Evolutionary conservation across 2,329 filamentous ascomycete species (phyloP).

Genomic region (Acephala macrosclerotiorum): DNA sequence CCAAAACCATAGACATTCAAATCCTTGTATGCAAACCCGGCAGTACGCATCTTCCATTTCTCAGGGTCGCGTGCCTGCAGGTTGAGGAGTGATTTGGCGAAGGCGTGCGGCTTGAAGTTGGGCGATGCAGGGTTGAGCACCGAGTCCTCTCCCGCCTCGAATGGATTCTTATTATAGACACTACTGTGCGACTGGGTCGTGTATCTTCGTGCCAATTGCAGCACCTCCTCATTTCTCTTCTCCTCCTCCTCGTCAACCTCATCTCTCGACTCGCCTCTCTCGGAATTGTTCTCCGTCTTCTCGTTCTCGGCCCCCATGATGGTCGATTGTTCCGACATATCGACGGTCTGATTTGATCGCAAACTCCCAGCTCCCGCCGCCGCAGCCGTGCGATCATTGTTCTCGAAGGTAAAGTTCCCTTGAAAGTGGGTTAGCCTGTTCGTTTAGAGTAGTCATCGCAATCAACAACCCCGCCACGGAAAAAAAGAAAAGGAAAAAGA

Average conservation of each 20-base stretch:
- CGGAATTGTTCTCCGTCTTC: neutral
- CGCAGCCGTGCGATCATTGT: conserved; percentile 14
- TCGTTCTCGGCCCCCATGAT: neutral
- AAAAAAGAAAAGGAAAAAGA: no score
- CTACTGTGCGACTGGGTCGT: conserved; percentile 28
- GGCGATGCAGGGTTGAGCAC: conserved; percentile 58
- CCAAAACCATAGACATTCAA: conserved; percentile 74
- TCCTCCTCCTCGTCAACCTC: conserved; percentile 24
- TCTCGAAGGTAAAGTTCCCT: conserved; percentile 18
- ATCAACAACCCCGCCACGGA: neutral
- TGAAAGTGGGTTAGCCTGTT: neutral
- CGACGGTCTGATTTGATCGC: neutral
- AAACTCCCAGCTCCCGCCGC: neutral
- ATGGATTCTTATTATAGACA: conserved; percentile 51
- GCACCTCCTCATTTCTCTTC: conserved; percentile 26
- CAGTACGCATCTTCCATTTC: conserved; percentile 60
- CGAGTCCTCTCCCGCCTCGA: conserved; percentile 53
- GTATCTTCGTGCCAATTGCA: conserved; percentile 25
- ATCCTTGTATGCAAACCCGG: conserved; percentile 71
- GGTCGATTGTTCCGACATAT: conserved; percentile 4
- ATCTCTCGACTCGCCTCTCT: neutral
- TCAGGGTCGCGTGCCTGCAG: conserved; percentile 60
- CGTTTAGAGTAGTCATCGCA: neutral
- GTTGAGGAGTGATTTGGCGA: conserved; percentile 65
- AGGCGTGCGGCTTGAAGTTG: conserved; percentile 60